Evolutionary conservation across 169 alveolate species (phyloP), one percentile per base, ranked within the genome.

Genomic region (Plasmodium relictum): DNA sequence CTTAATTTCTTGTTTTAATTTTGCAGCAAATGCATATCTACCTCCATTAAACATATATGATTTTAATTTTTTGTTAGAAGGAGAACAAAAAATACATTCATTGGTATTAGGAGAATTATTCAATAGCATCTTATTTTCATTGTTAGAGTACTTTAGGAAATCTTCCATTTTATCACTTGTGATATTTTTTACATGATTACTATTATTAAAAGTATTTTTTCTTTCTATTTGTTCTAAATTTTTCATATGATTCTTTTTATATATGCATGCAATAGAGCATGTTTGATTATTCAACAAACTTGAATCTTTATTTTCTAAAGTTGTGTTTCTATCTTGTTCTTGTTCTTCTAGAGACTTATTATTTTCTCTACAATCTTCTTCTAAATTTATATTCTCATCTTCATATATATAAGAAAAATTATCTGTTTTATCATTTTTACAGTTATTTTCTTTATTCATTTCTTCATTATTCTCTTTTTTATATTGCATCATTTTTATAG

Each of bases 21-120:
- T 88, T 39, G 93, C 96, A 0, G 96, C 96, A 61, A 94, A 94
- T 7, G 96, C 96, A 66, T 94, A 94, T 16, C 96, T 48, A 6
- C 96, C 96, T 22, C 96, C 96, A 50, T 88, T 92, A 44, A 94
- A 94, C 72, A 74, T 93, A 74, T 89, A 71, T 18, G 73, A 68
- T 44, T 93, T 89, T 12, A 72, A 50, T 39, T 70, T 87, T 42
- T 74, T 73, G 31, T 72, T 73, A 14, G 62, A 22, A 3, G 74
- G 22, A 14, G 88, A 74, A 48, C 88, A 87, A 59, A 87, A 73
- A 42, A 87, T 73, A 18, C 88, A 73, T 18, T 50, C 76, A 26
- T 48, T 73, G 41, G 20, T 26, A n/a, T 31, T 44, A n/a, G 12
- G 45, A 6, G 68, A 63, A 16, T 52, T 59, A 31, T 31, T 31